phyloP scores from a whole-genome alignment of 2,329 filamentous ascomycete genomes.

The Immersiporthe knoxdaviesiana region DNA sequence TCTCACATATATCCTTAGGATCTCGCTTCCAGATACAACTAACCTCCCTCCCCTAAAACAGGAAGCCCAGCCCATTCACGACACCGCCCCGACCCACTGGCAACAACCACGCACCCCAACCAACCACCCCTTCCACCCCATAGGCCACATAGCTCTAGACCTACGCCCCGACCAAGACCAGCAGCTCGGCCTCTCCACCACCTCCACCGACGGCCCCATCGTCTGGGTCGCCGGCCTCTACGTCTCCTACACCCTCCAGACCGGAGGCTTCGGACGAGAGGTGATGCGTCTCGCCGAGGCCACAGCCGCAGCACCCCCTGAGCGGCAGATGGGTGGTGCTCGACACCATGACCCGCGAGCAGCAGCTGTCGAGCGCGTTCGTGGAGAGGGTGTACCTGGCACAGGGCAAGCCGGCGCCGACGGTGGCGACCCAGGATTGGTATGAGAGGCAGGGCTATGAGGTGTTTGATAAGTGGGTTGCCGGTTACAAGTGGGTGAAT shows the following conservation, averaged over 20 bases:
- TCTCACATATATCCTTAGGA: too few species aligned
- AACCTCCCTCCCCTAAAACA: too few species aligned
- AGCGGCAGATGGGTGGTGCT: conserved; percentile 18
- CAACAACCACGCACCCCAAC: conserved; percentile 38
- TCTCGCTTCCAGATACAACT: too few species aligned
- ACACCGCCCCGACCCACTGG: conserved; percentile 40
- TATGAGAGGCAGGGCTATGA: conserved; percentile 29
- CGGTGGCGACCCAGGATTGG: conserved; percentile 23
- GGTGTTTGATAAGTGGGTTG: conserved; percentile 15
- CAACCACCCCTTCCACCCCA: conserved; percentile 39
- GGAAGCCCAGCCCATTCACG: conserved; percentile 41
- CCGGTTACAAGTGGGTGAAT: conserved; percentile 22
- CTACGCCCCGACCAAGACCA: conserved; percentile 38
- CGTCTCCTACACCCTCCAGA: conserved; percentile 39
- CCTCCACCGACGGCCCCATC: conserved; percentile 28
- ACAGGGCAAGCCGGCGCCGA: conserved; percentile 16
- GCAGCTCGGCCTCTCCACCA: conserved; percentile 36
- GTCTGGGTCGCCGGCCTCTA: conserved; percentile 47
- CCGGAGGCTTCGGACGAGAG: conserved; percentile 25
- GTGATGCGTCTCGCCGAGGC: conserved; percentile 21
- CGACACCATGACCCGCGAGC: conserved; percentile 26
- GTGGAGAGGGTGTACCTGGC: conserved; percentile 15
- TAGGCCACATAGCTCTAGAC: conserved; percentile 47
- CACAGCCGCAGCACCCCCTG: conserved; percentile 10
- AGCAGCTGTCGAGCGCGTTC: conserved; percentile 23